Conservation (phyloP, 1,284 basidiomycete species). For the Athelia sp. region DNA sequence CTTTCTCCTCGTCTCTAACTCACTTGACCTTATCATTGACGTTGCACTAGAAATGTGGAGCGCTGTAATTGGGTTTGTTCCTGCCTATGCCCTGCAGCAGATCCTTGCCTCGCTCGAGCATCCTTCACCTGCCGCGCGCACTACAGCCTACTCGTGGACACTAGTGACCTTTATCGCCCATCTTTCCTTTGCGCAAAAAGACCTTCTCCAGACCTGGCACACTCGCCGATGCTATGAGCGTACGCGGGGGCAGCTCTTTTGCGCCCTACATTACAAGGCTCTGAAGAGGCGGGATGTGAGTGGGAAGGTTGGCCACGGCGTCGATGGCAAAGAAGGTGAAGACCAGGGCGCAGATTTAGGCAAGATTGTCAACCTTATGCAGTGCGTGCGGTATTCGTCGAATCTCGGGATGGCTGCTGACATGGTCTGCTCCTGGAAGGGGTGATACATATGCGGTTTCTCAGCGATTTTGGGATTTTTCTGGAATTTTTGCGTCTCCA, state of each 20-base stretch:
- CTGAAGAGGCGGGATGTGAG: slow-evolving; percentile 57
- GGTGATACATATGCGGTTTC: slow-evolving; percentile 69
- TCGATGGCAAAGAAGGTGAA: slow-evolving; percentile 29
- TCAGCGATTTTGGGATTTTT: slow-evolving; percentile 69
- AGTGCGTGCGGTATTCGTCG: slow-evolving; percentile 33
- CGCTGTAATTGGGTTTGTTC: slow-evolving; percentile 53
- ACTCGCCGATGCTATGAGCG: slow-evolving; percentile 61
- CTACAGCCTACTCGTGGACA: slow-evolving; percentile 65
- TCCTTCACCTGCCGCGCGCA: slow-evolving; percentile 41
- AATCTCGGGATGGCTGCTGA: neutral
- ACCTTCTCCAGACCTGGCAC: slow-evolving; percentile 64
- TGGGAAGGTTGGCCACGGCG: slow-evolving; percentile 36
- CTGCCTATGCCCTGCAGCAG: slow-evolving; percentile 56
- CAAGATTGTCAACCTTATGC: slow-evolving; percentile 70
- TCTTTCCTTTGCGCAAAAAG: slow-evolving; percentile 64
- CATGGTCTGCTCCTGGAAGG: slow-evolving; percentile 26
- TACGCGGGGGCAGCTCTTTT: slow-evolving; percentile 67
- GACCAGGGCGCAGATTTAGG: slow-evolving; percentile 57
- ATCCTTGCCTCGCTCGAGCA: slow-evolving; percentile 46
- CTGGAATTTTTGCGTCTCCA: slow-evolving; percentile 64
- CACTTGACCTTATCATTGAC: slow-evolving; percentile 65
- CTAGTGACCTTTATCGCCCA: slow-evolving; percentile 62
- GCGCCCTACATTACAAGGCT: slow-evolving; percentile 67
- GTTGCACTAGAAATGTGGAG: slow-evolving; percentile 54
- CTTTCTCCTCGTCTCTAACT: slow-evolving; percentile 67